Base-by-base conservation (phyloP, 2,329 filamentous ascomycete species). In the Botrytis cinerea region DNA sequence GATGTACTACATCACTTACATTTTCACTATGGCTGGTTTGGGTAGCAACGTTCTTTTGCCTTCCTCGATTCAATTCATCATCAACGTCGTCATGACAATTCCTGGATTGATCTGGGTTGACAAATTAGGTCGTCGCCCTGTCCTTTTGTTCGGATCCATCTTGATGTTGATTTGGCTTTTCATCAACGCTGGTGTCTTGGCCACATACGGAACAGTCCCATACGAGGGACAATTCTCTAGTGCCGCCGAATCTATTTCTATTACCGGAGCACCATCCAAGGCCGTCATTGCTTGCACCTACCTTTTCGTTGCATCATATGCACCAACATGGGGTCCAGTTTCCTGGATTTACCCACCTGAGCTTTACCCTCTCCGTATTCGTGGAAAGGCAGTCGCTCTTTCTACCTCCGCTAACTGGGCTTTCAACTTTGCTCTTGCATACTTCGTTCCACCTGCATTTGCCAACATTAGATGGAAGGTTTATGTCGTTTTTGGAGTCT, bases 31-130 rank as follows among this genome's bases (percentile, higher is more conserved):
- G 91, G 90, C 91, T 25, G 91, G 91, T 16, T 84, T 91, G 16
- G 86, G 86, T 4, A 84, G 88, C 77, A 86, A 85, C 71, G 87
- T 89, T 54, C 85, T 93, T 14, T 82, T 92, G 62, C 87, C 91
- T 12, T 91, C 89, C 28, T 89, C 88, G 16, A 93, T 93, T 75
- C 89, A 93, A 79, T 93, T 92, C 80, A 86, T 94, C 78, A 93
- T 95, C 84, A 95, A 95, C 81, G 92, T 95, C 1, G 74, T 90
- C 70, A 93, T 93, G 90, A 95, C 93, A 0, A 81, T 95, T 4
- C 91, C 92, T 0, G 92, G 92, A 1, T 86, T 95, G 38, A 82
- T 95, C 73, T 95, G 85, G 84, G 87, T 95, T 78, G 93, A 96
- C 77, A 85, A 86, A 72, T 93, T 91, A 89, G 93, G 93, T 64